Base-by-base conservation (phyloP, 2,329 filamentous ascomycete genomes). In the Fusarium pininemorale region DNA sequence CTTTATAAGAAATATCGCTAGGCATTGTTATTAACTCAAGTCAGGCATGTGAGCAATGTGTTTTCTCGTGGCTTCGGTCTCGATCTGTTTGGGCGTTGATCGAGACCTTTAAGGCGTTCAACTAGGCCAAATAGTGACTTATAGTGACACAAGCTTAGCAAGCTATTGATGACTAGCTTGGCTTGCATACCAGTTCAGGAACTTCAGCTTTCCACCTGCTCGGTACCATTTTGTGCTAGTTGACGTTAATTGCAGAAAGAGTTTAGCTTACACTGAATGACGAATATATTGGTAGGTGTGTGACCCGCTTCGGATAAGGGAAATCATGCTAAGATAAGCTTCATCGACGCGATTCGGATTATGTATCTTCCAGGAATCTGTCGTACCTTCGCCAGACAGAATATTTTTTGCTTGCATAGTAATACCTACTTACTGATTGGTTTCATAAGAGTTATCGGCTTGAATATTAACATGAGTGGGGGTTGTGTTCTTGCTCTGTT, bases 291-390 rank as follows among this genome's bases (percentile, higher is more conserved):
- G 48, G 48, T 51, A 16, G 1, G 12, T 7, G 3, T 0, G 8
- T 10, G 15, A 15, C 20, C 30, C 48, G 8, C 30, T 24, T 24
- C 5, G 3, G 30, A 24, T 51, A 35, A 51, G 2, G 3, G 7
- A 11, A 35, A 24, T 3, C 4, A 6, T 6, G 12, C 48, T 51
- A 51, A 35, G 48, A 51, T 51, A 51, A 35, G 22, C 4, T 3
- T 20, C 2, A 2, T 7, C 4, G 6, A 6, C 5, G 0, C 6
- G 5, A 3, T 7, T 1, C 47, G 28, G 48, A 20, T 10, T 24
- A 51, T 51, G 24, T 22, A 35, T 35, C 0, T 35, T 35, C 32
- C 32, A 15, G 32, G 1, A 15, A 35, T 35, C 0, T 0, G 32
- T 35, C 32, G 14, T 9, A 9, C 14, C 14, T 1, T 35, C 32